A percentile compares a stretch with the other conserved stretches of the same genome.
phyloP scores from a whole-genome alignment of 805 yeast species.

The Saccharomycopsis capsularis region DNA sequence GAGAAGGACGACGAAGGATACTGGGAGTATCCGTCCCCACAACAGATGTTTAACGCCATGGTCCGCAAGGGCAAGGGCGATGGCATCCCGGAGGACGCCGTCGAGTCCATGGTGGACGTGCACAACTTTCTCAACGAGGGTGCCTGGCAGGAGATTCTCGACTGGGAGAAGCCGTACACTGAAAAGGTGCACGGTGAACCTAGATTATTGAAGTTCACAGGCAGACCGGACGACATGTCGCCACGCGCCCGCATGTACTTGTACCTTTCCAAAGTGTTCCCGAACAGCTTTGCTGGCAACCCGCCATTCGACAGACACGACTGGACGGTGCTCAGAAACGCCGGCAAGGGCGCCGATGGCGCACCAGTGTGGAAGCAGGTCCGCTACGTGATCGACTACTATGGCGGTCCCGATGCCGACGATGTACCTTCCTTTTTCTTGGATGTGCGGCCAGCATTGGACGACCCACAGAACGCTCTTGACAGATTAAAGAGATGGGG shows the following conservation, averaged over 20 bases:
- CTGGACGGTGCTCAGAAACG: constrained; percentile 85
- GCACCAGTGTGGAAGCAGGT: constrained; percentile 56
- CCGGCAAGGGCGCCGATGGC: constrained; percentile 28
- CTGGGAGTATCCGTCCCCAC: constrained; percentile 99
- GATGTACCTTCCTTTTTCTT: constrained; percentile 84
- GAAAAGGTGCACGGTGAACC: constrained; percentile 52
- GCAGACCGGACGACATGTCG: constrained; percentile 79
- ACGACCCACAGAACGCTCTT: constrained; percentile 48
- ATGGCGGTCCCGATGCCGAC: constrained; percentile 84
- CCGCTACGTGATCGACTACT: constrained; percentile 91
- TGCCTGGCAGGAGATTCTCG: constrained; percentile 90
- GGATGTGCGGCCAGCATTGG: constrained; percentile 95
- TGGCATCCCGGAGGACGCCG: constrained; percentile 90
- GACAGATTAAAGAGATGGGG: constrained; percentile 71
- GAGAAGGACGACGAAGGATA: constrained; percentile 53
- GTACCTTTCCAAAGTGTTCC: constrained; percentile 60
- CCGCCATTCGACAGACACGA: constrained; percentile 98
- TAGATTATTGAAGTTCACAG: constrained; percentile 77
- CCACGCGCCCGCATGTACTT: constrained; percentile 78
- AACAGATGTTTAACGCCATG: constrained; percentile 99
- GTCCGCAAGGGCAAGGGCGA: constrained; percentile 83
- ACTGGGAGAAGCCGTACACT: constrained; percentile 80
- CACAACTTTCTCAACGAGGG: constrained; percentile 96
- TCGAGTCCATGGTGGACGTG: constrained; percentile 92
- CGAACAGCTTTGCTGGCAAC: constrained; percentile 60